These are phyloP conservation scores for barley (Hordeum vulgare) DNA, from an alignment of 176 grass and related monocot genomes.

Conservation along the genomic window MorexV3_pseudomolecules_assembly NC_058524.1:11471464-11471963, in stretches of 20 bases:
- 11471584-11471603: background rate
- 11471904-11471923: too few relatives aligned
- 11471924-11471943: too few relatives aligned
- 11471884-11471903: too few relatives aligned
- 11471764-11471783: background rate
- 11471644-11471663: background rate
- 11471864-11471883: too few relatives aligned
- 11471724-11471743: background rate
- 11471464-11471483: slow-evolving; percentile 41
- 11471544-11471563: background rate
- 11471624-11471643: background rate
- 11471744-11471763: background rate
- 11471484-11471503: slow-evolving; percentile 12
- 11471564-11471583: background rate
- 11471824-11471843: too few relatives aligned
- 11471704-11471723: background rate
- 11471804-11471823: too few relatives aligned
- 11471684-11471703: background rate
- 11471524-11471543: background rate
- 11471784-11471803: background rate
- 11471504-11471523: slow-evolving; percentile 22
- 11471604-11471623: slow-evolving; percentile 12
- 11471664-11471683: slow-evolving; percentile 41
- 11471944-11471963: too few relatives aligned
- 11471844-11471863: too few relatives aligned